Conservation (phyloP, 2,329 filamentous ascomycete genomes). For the Colletotrichum tamarilloi region DNA sequence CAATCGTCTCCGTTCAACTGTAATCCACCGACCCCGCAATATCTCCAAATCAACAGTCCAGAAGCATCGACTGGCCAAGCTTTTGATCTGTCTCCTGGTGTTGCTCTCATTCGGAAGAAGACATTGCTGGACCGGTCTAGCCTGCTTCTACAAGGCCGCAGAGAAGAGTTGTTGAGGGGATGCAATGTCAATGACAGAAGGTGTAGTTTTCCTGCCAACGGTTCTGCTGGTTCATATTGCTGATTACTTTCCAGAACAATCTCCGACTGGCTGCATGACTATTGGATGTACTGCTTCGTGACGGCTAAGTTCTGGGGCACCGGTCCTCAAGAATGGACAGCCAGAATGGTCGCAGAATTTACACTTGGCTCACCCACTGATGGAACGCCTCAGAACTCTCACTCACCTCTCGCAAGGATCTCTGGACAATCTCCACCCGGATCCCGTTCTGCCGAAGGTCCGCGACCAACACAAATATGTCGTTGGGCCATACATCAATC, state of each 20-base stretch:
- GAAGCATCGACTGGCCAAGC: background rate
- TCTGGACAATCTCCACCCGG: background rate
- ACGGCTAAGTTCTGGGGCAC: slow-evolving; percentile 41
- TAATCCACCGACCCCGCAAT: background rate
- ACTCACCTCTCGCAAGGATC: background rate
- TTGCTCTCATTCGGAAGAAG: slow-evolving; percentile 29
- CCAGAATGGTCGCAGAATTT: slow-evolving; percentile 1
- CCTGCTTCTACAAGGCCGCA: slow-evolving; percentile 34
- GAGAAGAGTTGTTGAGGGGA: slow-evolving; percentile 27
- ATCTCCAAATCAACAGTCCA: slow-evolving; percentile 11
- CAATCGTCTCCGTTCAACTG: background rate
- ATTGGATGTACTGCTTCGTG: slow-evolving; percentile 40
- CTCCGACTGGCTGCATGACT: slow-evolving; percentile 39
- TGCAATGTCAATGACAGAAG: slow-evolving; percentile 25
- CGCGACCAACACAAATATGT: slow-evolving; percentile 22
- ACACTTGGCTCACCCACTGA: background rate
- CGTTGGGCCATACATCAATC: slow-evolving; percentile 36
- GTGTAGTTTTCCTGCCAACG: background rate
- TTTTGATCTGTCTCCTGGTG: slow-evolving; percentile 8
- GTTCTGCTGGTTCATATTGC: background rate
- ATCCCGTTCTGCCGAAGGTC: slow-evolving; percentile 27
- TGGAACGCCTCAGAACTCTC: background rate
- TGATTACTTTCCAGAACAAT: background rate
- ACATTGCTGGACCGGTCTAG: slow-evolving; percentile 22
- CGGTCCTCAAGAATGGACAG: slow-evolving; percentile 37